A percentile compares a stretch with the other conserved stretches of the same genome.
These are phyloP conservation scores for Diaporthe vaccinii DNA, from an alignment of 2,329 filamentous ascomycete species.

Conservation along the genomic window DNA sequence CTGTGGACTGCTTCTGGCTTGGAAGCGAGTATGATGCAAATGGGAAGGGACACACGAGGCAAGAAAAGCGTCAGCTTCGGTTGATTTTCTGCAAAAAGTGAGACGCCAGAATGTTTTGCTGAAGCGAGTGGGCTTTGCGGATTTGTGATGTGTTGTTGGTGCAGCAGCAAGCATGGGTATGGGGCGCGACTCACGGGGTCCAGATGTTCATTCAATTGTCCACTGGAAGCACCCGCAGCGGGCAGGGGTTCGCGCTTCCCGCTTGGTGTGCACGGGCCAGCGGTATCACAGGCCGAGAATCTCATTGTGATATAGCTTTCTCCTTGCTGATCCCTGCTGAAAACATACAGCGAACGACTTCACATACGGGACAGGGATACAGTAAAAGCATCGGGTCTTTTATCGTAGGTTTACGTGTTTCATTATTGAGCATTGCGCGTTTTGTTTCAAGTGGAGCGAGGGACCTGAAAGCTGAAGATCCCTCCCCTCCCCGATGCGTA, in stretches of 20 bases:
- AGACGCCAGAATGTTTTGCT: slow-evolving; percentile 1
- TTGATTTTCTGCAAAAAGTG: not conserved
- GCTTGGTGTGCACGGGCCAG: not conserved
- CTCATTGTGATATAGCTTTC: not conserved
- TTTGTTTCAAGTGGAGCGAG: not conserved
- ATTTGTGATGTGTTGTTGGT: slow-evolving; percentile 16
- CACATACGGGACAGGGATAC: not conserved
- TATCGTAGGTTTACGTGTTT: not conserved
- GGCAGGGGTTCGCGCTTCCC: slow-evolving; percentile 10
- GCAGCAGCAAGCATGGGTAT: not conserved
- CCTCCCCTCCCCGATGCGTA: not conserved
- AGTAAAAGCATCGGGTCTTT: not conserved
- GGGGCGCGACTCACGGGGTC: slow-evolving; percentile 20
- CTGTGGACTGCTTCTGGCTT: not conserved
- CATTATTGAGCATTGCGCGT: too few relatives aligned
- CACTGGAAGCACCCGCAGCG: not conserved
- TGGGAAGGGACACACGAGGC: not conserved
- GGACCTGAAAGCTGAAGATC: not conserved
- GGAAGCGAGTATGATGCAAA: not conserved
- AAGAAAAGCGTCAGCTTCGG: not conserved
- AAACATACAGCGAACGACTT: not conserved
- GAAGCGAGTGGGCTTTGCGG: slow-evolving; percentile 1
- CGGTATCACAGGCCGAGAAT: slow-evolving; percentile 3
- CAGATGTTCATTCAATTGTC: slow-evolving; percentile 12
- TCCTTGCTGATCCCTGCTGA: slow-evolving; percentile 11